These are phyloP conservation scores for Phialocephala sp. DNA, from an alignment of 2,329 filamentous ascomycete genomes.

Conservation along the genomic window DNA sequence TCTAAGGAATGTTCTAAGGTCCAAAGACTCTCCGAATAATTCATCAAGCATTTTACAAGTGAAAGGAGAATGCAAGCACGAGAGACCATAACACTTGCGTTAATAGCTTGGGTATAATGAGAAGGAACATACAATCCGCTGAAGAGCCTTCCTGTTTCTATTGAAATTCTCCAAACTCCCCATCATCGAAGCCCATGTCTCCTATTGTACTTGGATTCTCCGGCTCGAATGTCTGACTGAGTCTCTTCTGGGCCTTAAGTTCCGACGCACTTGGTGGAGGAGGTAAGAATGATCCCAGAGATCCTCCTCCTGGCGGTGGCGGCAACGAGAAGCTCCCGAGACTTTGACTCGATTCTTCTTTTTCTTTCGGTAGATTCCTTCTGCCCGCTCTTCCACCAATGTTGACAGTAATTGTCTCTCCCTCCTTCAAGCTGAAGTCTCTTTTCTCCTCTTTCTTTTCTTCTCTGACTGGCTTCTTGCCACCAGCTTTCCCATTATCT, in stretches of 20 bases:
- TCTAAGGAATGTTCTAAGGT: no score
- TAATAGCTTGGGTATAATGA: conserved; percentile 4
- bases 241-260: conserved; percentile 64
- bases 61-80: neutral
- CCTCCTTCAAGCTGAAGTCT: conserved; percentile 87
- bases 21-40: no score
- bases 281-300: conserved; percentile 57
- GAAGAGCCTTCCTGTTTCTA: conserved; percentile 21
- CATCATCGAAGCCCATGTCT: conserved; percentile 70
- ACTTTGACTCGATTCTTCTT: conserved; percentile 35
- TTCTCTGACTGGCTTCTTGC: conserved; percentile 40
- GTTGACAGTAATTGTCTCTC: conserved; percentile 86
- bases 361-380: conserved; percentile 29
- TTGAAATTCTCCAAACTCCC: conserved; percentile 83
- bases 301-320: conserved; percentile 57
- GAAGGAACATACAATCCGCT: neutral
- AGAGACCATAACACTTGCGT: neutral
- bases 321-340: conserved; percentile 68
- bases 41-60: neutral
- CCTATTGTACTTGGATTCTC: conserved; percentile 46
- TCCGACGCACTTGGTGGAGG: conserved; percentile 70
- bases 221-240: conserved; percentile 56
- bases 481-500: conserved; percentile 44
- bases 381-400: conserved; percentile 60
- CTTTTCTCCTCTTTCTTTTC: conserved; percentile 58